Percentiles rank a stretch among this genome's conserved stretches.
phyloP scores from a whole-genome alignment of 768 basidiomycete species.

The Termitomyces titanicus region DNA sequence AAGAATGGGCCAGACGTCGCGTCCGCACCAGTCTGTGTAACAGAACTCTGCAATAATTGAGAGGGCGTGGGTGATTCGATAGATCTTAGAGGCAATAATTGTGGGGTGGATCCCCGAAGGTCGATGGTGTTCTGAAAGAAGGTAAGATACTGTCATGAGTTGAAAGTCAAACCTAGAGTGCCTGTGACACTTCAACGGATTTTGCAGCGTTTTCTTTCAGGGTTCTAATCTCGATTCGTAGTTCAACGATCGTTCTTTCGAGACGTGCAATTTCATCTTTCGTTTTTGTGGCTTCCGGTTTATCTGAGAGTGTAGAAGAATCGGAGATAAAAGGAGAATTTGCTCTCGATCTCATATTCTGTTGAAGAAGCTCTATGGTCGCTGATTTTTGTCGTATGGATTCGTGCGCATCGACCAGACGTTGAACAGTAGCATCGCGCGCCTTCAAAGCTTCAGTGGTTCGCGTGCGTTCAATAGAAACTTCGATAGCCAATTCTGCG shows the following conservation, averaged over 20 bases:
- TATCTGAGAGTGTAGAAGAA: constrained; percentile 6
- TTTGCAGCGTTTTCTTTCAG: constrained; percentile 24
- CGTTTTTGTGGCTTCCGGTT: constrained; percentile 17
- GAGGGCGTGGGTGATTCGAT: constrained; percentile 1
- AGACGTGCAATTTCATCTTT: constrained; percentile 36
- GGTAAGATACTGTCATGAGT: not conserved
- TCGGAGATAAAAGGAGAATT: constrained; percentile 8
- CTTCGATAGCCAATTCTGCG: constrained; percentile 51
- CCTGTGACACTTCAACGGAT: constrained; percentile 21
- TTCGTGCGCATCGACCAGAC: constrained; percentile 55
- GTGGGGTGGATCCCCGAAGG: not conserved
- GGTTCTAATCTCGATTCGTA: constrained; percentile 32
- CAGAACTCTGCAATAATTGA: constrained; percentile 2
- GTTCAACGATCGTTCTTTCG: constrained; percentile 33
- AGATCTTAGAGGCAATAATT: constrained; percentile 4
- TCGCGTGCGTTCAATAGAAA: constrained; percentile 49
- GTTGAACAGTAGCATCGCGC: constrained; percentile 57
- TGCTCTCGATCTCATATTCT: constrained; percentile 14
- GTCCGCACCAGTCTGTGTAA: not conserved
- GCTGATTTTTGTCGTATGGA: constrained; percentile 60
- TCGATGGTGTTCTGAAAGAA: constrained; percentile 2
- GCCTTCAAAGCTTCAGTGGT: constrained; percentile 57
- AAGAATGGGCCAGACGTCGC: constrained; percentile 1
- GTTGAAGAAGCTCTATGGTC: constrained; percentile 43
- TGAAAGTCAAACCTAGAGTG: constrained; percentile 20